Base-by-base conservation (phyloP, 2,329 filamentous ascomycete genomes). In the Talaromyces pinophilus region DNA sequence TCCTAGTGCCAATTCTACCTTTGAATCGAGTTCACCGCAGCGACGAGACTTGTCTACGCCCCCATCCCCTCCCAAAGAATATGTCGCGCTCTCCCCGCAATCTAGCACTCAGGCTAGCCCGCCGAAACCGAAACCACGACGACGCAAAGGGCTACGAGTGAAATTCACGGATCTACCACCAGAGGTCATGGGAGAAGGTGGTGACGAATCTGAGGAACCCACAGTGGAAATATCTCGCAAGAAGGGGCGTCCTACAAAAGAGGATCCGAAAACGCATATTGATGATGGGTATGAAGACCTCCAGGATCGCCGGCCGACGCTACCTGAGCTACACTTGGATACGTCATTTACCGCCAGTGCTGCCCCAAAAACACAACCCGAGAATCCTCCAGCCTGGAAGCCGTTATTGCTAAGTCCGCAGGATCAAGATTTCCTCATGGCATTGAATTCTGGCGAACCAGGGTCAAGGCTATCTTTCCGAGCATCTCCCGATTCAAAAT, bases 151-250 rank as follows among this genome's bases (percentile, higher is more conserved):
- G 10, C 81, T 95, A 68, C 82, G 82, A 4, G 93, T 97, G 42
- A 87, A 84, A 65, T 97, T 97, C 73, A 86, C 85, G 62, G 87
- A 91, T 71, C 85, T 84, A 10, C 83, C 85, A 64, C 93, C 93
- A 6, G 90, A 92, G 57, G 79, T 97, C 68, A 97, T 98, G 73
- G 94, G 94, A 57, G 90, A 94, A 77, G 94, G 94, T 66, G 94
- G 94, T 40, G 94, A 97, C 73, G 93, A 97, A 77, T 90, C 90
- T 64, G 88, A 91, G 63, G 81, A 85, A 8, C 91, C 91, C 1
- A 86, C 88, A 1, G 82, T 87, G 22, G 90, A 95, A 74, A 89
- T 97, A 64, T 88, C 87, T 5, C 84, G 82, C 74, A 82, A 67
- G 74, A 75, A 71, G 74, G 38, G 28, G 35, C 52, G 50, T 28